Evolutionary conservation across 768 basidiomycete genomes (phyloP).

Genomic region (Boletus pseudo-olivaceus): DNA sequence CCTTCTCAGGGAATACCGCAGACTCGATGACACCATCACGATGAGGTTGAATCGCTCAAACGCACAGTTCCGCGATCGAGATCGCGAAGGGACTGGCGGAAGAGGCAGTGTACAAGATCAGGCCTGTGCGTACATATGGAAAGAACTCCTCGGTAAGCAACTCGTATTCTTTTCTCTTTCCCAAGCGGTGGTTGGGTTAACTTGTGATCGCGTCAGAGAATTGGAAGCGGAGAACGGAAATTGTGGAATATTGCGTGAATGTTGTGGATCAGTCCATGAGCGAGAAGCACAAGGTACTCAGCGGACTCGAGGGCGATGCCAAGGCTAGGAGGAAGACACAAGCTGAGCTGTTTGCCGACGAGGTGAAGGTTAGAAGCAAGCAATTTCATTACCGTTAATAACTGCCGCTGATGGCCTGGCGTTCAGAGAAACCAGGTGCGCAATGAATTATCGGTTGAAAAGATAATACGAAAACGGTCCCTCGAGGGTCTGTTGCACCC

Average conservation of each 20-base stretch:
- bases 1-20: slow-evolving; percentile 77
- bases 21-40: slow-evolving; percentile 72
- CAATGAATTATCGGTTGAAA: slow-evolving; percentile 71
- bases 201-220: slow-evolving; percentile 39
- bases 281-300: slow-evolving; percentile 49
- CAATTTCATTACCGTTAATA: slow-evolving; percentile 28
- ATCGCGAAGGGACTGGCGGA: slow-evolving; percentile 45
- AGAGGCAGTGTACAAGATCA: slow-evolving; percentile 63
- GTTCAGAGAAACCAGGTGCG: slow-evolving; percentile 67
- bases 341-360: slow-evolving; percentile 57
- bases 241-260: slow-evolving; percentile 71
- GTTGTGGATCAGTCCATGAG: slow-evolving; percentile 63
- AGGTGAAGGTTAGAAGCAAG: slow-evolving; percentile 59
- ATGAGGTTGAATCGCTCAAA: slow-evolving; percentile 80
- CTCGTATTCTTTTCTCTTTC: slow-evolving; percentile 11
- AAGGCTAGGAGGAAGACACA: slow-evolving; percentile 47
- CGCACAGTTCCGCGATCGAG: slow-evolving; percentile 71
- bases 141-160: slow-evolving; percentile 68
- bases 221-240: slow-evolving; percentile 71
- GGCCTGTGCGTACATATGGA: slow-evolving; percentile 75
- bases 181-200: slow-evolving; percentile 16
- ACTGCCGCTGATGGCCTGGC: slow-evolving; percentile 26
- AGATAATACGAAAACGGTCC: slow-evolving; percentile 65
- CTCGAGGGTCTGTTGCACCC: slow-evolving; percentile 54
- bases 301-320: slow-evolving; percentile 42